A percentile compares a stretch with the other conserved stretches of the same genome.
Conservation (phyloP, 345 rosid species). For the Populus deltoides region DNA sequence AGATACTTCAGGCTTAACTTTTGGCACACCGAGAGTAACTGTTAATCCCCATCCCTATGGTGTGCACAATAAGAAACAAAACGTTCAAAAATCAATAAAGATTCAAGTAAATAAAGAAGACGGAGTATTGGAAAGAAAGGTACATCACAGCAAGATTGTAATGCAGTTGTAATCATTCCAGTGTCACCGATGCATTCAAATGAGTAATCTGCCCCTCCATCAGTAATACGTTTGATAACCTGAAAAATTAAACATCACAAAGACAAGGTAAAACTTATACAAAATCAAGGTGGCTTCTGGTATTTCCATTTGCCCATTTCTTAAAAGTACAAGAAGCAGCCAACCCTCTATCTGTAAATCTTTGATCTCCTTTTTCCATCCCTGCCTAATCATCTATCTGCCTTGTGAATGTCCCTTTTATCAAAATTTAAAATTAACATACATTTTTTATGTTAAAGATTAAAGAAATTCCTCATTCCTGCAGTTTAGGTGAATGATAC, state of each 20-base stretch:
- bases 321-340: not conserved
- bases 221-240: conserved; percentile 73
- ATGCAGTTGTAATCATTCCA: conserved; percentile 62
- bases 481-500: conserved; percentile 30
- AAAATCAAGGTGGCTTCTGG: not conserved
- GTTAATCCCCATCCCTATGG: conserved; percentile 89
- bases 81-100: conserved; percentile 1
- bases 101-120: not conserved
- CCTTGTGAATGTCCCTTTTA: not conserved
- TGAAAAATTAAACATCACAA: conserved; percentile 22
- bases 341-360: not conserved
- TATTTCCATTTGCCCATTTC: not conserved
- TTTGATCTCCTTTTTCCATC: not conserved
- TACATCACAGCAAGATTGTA: conserved; percentile 88
- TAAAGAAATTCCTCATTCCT: not conserved
- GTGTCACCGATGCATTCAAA: conserved; percentile 88
- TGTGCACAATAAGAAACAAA: not conserved
- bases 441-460: not conserved
- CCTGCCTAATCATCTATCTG: not conserved
- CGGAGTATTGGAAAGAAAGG: conserved; percentile 5
- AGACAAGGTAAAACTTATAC: not conserved
- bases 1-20: conserved; percentile 66
- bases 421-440: not conserved
- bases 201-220: conserved; percentile 88
- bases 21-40: conserved; percentile 88